Evolutionary conservation across 108 stramenopile species (phyloP).

Genomic region (Nitzschia sp.): DNA sequence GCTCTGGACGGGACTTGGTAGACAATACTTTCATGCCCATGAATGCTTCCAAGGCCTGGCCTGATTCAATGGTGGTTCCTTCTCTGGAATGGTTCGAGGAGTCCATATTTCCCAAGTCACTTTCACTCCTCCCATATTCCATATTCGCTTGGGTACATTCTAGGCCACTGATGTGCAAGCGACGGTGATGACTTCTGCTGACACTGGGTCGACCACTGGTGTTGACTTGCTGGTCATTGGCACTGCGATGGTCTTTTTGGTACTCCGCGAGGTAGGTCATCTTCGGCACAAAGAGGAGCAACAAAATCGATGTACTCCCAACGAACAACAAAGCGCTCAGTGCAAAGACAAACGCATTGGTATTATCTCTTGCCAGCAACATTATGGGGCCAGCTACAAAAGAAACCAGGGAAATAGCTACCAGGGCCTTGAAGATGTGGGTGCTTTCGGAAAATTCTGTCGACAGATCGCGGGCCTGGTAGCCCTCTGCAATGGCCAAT

Average conservation of each 20-base stretch:
- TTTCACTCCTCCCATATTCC: not conserved
- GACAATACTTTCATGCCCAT: conserved; percentile 25
- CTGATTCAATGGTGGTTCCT: not conserved
- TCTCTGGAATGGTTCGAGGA: not conserved
- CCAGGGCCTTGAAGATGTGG: conserved; percentile 41
- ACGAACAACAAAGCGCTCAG: conserved; percentile 24
- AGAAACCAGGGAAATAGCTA: conserved; percentile 6
- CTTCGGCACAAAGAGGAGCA: conserved; percentile 28
- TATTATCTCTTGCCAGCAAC: conserved; percentile 22
- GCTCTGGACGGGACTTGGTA: conserved; percentile 24
- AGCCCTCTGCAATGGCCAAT: conserved; percentile 46
- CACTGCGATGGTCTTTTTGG: conserved; percentile 4
- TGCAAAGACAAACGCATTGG: conserved; percentile 24
- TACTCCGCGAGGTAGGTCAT: conserved; percentile 10
- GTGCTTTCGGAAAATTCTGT: conserved; percentile 52
- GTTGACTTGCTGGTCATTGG: too few relatives aligned
- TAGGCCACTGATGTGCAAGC: not conserved
- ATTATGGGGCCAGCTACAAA: conserved; percentile 32
- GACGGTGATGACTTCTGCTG: conserved; percentile 7
- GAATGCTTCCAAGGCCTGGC: not conserved
- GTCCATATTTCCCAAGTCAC: too few relatives aligned
- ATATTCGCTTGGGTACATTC: not conserved
- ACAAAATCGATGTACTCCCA: conserved; percentile 1
- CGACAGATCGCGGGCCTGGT: conserved; percentile 45
- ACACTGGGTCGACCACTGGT: too few relatives aligned